A percentile compares a stretch with the other conserved stretches of the same genome.
These are phyloP conservation scores for Erodium moschatum DNA, from an alignment of 441 rosid species.

Conservation along the genomic window DNA sequence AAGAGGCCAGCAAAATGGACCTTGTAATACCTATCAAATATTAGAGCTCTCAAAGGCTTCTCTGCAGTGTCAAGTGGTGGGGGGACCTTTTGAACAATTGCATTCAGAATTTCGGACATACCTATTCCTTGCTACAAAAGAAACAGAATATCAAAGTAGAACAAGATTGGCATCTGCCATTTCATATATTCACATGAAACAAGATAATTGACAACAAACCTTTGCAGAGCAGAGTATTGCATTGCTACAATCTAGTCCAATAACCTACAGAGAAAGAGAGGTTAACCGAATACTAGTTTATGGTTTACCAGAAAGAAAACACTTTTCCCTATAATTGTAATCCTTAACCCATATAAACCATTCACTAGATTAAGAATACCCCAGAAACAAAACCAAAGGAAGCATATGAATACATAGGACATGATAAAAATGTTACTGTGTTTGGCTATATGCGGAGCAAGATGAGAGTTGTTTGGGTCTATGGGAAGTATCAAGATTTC, in stretches of 20 bases:
- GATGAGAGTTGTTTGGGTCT: background rate
- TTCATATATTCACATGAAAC: background rate
- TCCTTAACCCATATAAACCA: background rate
- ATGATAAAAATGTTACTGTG: background rate
- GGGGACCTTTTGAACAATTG: constrained; percentile 70
- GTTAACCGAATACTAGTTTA: constrained; percentile 16
- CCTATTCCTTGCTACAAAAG: constrained; percentile 77
- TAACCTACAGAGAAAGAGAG: constrained; percentile 46
- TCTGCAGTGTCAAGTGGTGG: constrained; percentile 60
- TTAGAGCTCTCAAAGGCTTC: constrained; percentile 64
- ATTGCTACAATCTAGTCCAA: constrained; percentile 88
- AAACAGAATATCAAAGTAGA: constrained; percentile 13
- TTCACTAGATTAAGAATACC: background rate
- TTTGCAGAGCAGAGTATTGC: constrained; percentile 95
- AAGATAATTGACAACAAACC: constrained; percentile 40
- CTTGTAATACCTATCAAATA: constrained; percentile 72
- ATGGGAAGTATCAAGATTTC: background rate
- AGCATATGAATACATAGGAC: background rate
- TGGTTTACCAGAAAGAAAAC: constrained; percentile 8
- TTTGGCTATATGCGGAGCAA: background rate
- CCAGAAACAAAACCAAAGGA: background rate
- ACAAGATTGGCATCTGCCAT: background rate
- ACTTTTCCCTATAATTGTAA: background rate
- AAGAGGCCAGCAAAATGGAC: background rate
- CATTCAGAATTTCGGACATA: constrained; percentile 68